These are phyloP conservation scores for Crithidia brevicula DNA, from an alignment of 208 protist genomes.

Conservation along the genomic window DNA sequence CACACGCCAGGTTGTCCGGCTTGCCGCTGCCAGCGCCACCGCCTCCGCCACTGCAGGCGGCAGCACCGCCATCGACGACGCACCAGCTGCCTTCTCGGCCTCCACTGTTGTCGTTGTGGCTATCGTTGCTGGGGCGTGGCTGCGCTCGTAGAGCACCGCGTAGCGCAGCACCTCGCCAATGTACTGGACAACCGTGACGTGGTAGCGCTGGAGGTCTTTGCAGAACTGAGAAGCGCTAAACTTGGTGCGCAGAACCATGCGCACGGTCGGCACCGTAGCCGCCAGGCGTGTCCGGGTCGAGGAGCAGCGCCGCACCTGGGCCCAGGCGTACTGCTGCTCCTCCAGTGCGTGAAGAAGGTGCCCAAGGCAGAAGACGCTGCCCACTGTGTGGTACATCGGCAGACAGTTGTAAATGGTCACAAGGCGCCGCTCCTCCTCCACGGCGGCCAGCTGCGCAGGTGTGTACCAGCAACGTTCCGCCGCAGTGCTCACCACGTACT, in stretches of 20 bases:
- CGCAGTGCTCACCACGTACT: conserved; percentile 13
- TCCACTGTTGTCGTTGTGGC: not conserved
- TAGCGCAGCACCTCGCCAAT: conserved; percentile 93
- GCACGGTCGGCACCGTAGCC: conserved; percentile 34
- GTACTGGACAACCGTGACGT: conserved; percentile 88
- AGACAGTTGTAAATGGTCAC: conserved; percentile 80
- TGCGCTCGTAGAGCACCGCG: conserved; percentile 54
- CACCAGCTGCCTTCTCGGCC: not conserved
- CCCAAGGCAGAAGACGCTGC: conserved; percentile 65
- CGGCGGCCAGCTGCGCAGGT: conserved; percentile 10
- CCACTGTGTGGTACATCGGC: conserved; percentile 87
- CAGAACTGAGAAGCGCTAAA: conserved; percentile 73
- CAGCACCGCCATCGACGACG: not conserved
- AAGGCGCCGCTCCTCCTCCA: conserved; percentile 29
- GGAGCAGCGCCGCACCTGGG: conserved; percentile 15
- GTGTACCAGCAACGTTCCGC: conserved; percentile 22
- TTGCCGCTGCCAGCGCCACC: conserved; percentile 16
- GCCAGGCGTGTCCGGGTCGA: not conserved
- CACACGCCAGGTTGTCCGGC: conserved; percentile 51
- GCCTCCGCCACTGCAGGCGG: conserved; percentile 1
- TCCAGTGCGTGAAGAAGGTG: conserved; percentile 62
- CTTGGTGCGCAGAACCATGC: conserved; percentile 73
- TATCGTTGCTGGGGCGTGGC: conserved; percentile 4
- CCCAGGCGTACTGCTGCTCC: conserved; percentile 53
- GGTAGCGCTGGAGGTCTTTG: conserved; percentile 64